A percentile compares a stretch with the other conserved stretches of the same genome.
Conservation (phyloP, 192 early-diverging fungal species). For the Coemansia sp. region DNA sequence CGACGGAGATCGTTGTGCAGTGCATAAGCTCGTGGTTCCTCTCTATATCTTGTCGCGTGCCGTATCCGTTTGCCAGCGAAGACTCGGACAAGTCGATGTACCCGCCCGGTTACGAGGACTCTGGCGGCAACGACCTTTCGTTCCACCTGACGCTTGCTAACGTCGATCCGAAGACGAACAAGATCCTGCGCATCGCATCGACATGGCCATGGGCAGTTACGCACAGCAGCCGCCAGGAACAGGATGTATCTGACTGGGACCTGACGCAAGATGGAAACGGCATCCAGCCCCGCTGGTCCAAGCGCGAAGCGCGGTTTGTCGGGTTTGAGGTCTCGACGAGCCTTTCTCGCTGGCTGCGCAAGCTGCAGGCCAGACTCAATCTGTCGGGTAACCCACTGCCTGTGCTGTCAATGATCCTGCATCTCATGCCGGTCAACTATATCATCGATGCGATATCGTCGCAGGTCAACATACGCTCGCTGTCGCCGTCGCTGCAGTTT, state of each 20-base stretch:
- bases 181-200: conserved; percentile 39
- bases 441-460: conserved; percentile 29
- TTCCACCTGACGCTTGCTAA: conserved; percentile 52
- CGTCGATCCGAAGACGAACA: conserved; percentile 29
- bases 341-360: conserved; percentile 50
- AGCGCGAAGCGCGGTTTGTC: conserved; percentile 4
- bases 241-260: conserved; percentile 6
- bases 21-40: conserved; percentile 38
- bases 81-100: conserved; percentile 27
- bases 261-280: neutral
- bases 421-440: conserved; percentile 45
- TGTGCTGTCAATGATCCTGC: conserved; percentile 35
- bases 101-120: conserved; percentile 29
- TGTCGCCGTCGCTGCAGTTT: conserved; percentile 21
- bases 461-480: conserved; percentile 14
- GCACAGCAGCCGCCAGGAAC: conserved; percentile 17
- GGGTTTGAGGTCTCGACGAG: conserved; percentile 32
- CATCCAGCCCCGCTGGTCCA: neutral
- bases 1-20: conserved; percentile 45
- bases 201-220: conserved; percentile 52
- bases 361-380: conserved; percentile 45
- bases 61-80: conserved; percentile 36
- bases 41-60: conserved; percentile 50
- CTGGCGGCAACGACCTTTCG: conserved; percentile 39
- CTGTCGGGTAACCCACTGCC: conserved; percentile 40